A percentile compares a stretch with the other conserved stretches of the same genome.
phyloP scores from a whole-genome alignment of 306 rosid genomes.

The Fragaria vesca region DNA sequence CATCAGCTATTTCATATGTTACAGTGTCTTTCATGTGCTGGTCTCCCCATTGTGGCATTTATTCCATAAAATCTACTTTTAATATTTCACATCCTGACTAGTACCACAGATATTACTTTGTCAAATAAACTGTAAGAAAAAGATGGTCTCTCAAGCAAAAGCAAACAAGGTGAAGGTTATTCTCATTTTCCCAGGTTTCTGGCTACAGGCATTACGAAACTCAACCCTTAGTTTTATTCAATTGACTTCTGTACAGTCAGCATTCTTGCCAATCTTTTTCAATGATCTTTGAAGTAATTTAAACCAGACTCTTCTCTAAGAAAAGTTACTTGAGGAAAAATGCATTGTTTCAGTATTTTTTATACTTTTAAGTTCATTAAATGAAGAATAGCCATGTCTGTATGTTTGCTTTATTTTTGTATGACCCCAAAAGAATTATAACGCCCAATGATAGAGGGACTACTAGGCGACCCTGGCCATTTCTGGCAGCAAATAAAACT shows the following conservation, averaged over 20 bases:
- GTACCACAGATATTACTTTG: background rate
- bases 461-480: background rate
- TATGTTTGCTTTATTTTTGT: background rate
- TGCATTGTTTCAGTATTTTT: background rate
- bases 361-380: background rate
- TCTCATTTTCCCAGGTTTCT: background rate
- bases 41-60: background rate
- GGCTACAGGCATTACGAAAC: background rate
- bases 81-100: background rate
- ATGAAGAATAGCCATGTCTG: background rate
- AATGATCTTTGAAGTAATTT: background rate
- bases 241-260: background rate
- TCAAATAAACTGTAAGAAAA: background rate
- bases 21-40: conserved; percentile 1
- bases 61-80: background rate
- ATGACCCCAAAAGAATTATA: background rate
- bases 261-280: background rate
- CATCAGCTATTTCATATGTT: background rate
- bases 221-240: background rate
- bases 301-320: background rate
- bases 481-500: background rate
- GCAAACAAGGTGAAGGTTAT: conserved; percentile 2
- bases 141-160: conserved; percentile 1
- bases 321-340: background rate
- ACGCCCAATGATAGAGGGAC: background rate